These are phyloP conservation scores for Salvia hispanica DNA, from an alignment of 257 asterid genomes.

Conservation along the genomic window DNA sequence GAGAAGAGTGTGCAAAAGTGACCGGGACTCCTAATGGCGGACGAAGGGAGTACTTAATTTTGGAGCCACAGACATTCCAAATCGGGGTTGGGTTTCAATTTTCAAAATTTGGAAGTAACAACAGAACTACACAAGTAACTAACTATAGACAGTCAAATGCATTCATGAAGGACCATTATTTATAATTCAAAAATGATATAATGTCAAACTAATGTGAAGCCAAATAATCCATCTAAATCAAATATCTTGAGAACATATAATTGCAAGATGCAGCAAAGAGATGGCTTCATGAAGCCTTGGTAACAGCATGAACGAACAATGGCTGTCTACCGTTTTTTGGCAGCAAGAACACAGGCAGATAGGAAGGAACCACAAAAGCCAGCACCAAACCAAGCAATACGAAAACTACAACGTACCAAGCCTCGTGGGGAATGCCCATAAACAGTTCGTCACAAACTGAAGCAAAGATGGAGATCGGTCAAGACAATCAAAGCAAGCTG, in stretches of 20 bases:
- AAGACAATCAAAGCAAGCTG: slow-evolving; percentile 11
- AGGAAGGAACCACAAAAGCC: slow-evolving; percentile 60
- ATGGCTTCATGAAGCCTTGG: slow-evolving; percentile 52
- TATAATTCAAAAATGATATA: too few species aligned
- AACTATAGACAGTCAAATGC: too few species aligned
- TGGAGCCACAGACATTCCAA: too few species aligned
- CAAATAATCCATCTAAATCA: slow-evolving; percentile 18
- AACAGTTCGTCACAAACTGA: slow-evolving; percentile 89
- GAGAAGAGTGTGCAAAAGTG: too few species aligned
- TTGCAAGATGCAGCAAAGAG: neutral
- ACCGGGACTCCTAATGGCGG: too few species aligned
- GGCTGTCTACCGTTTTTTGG: slow-evolving; percentile 48
- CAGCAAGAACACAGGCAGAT: slow-evolving; percentile 65
- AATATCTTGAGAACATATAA: slow-evolving; percentile 3
- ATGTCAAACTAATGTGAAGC: slow-evolving; percentile 5
- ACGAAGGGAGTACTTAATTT: too few species aligned
- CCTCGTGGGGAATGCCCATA: slow-evolving; percentile 75
- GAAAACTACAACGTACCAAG: slow-evolving; percentile 70
- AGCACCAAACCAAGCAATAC: slow-evolving; percentile 61
- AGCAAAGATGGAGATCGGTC: slow-evolving; percentile 24
- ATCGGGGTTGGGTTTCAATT: too few species aligned
- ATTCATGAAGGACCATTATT: too few species aligned
- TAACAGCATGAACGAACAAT: slow-evolving; percentile 26
- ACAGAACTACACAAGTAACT: too few species aligned
- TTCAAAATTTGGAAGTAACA: too few species aligned